Conservation (phyloP, 2,329 filamentous ascomycete genomes). For the Rhynchosporium agropyri region DNA sequence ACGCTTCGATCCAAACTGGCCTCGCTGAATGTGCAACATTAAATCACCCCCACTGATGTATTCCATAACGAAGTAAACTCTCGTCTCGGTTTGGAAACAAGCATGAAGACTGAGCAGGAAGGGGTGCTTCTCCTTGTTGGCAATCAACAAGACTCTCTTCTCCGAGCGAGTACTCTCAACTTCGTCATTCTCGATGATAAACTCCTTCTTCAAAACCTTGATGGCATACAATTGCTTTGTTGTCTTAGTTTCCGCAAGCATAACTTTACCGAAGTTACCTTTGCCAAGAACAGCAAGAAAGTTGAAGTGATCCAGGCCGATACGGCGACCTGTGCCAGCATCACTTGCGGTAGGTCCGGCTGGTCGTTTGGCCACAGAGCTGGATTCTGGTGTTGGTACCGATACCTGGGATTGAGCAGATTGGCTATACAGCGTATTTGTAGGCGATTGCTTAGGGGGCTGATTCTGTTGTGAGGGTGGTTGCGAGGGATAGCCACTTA, state of each 20-base stretch:
- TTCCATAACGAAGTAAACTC: conserved; percentile 99
- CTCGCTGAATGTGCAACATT: conserved; percentile 98
- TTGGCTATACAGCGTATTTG: conserved; percentile 24
- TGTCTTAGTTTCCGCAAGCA: conserved; percentile 96
- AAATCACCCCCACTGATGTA: conserved; percentile 98
- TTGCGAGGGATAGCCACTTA: conserved; percentile 55
- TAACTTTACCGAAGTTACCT: conserved; percentile 99
- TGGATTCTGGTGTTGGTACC: conserved; percentile 38
- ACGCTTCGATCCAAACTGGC: conserved; percentile 92
- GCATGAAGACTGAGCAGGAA: conserved; percentile 95
- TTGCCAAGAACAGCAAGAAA: conserved; percentile 98
- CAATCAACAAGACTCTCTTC: conserved; percentile 95
- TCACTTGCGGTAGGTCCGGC: conserved; percentile 71
- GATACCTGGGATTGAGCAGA: conserved; percentile 34
- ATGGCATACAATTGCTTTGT: conserved; percentile 94
- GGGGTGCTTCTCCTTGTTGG: conserved; percentile 94
- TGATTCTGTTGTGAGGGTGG: conserved; percentile 35
- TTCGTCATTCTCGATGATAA: conserved; percentile 99
- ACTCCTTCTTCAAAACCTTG: conserved; percentile 99
- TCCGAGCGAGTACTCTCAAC: conserved; percentile 97
- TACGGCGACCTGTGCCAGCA: conserved; percentile 76
- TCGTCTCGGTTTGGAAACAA: conserved; percentile 98
- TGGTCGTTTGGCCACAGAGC: conserved; percentile 50
- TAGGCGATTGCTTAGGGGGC: conserved; percentile 39
- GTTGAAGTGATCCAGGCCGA: conserved; percentile 98